Evolutionary conservation across 306 rosid genomes (phyloP), one percentile per base, ranked within the genome.

Genomic region (Dicorynia guianensis): DNA sequence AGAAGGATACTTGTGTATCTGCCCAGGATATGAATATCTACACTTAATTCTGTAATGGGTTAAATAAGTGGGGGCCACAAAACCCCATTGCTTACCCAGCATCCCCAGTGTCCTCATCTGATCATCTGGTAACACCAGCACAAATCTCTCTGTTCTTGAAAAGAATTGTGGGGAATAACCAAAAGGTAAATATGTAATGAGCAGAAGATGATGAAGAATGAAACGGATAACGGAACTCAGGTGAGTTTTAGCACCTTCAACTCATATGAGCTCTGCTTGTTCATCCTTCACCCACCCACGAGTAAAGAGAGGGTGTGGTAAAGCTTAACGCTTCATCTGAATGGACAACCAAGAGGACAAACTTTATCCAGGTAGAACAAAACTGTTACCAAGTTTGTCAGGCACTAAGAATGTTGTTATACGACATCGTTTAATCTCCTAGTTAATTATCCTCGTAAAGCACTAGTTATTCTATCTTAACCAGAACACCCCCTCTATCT

Each of bases 61-160:
- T 67, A 64, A 64, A 30, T n/a, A 48, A 58, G 76, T 55, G 47
- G 80, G 59, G 50, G 69, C 14, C 19, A 69, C 14, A 8, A 81
- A 67, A 18, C 83, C 46, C 63, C 66, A 61, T 52, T 76, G 80
- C 62, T 67, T 63, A 25, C 62, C 74, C 44, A 69, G 68, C 74
- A 71, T 40, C n/a, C 79, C 66, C 6, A 33, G 46, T 62, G 59
- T 79, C 65, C 20, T 67, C 54, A 68, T 60, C 72, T 38, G 64
- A 48, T 67, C 70, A 78, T 57, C 3, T 30, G 57, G 48, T 47
- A 11, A 11, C 52, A 48, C 54, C 8, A 12, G 34, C 11, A 20
- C 10, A 12, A 63, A 15, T 42, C 10, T 50, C 36, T 18, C 18
- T 14, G 20, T 34, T 19, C 44, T 20, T 13, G 10, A 15, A 17